Percentiles rank a stretch among this genome's conserved stretches.
phyloP scores from a whole-genome alignment of 2,329 filamentous ascomycete genomes.

The Macrophomina phaseolina region DNA sequence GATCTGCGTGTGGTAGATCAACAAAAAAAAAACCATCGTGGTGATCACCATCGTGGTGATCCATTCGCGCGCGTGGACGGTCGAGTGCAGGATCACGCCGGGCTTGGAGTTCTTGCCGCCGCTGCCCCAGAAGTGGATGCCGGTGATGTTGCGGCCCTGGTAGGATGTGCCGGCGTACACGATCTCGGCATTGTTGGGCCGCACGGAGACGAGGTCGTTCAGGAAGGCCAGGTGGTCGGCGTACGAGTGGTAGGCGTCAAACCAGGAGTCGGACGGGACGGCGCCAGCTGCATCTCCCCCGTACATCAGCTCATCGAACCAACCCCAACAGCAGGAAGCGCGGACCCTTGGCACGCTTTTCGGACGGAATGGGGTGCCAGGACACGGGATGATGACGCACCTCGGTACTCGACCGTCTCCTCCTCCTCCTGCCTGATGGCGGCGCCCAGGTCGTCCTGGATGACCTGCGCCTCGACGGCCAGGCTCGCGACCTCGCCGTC shows the following conservation, averaged over 20 bases:
- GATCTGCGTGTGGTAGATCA: too few relatives aligned
- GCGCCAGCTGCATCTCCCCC: neutral
- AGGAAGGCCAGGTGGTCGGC: constrained; percentile 43
- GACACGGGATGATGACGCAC: constrained; percentile 30
- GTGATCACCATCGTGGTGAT: constrained; percentile 42
- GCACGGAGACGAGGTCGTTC: constrained; percentile 40
- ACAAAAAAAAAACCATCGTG: neutral
- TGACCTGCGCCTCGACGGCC: constrained; percentile 35
- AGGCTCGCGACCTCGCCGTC: constrained; percentile 39
- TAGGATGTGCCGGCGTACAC: constrained; percentile 41
- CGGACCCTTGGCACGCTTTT: neutral
- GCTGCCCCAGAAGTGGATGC: constrained; percentile 47
- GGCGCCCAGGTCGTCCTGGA: constrained; percentile 44
- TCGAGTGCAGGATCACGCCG: constrained; percentile 46
- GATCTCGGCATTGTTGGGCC: constrained; percentile 41
- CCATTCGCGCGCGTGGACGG: constrained; percentile 47
- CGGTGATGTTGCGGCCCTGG: constrained; percentile 41
- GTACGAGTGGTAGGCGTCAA: constrained; percentile 44
- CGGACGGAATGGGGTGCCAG: too few relatives aligned
- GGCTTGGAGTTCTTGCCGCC: constrained; percentile 45
- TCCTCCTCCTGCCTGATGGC: constrained; percentile 39
- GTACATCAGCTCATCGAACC: neutral
- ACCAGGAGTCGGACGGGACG: constrained; percentile 44
- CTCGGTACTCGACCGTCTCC: constrained; percentile 35
- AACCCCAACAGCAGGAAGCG: neutral